These are phyloP conservation scores for Penicillium coffeae DNA, from an alignment of 495 filamentous ascomycete species.

Conservation along the genomic window DNA sequence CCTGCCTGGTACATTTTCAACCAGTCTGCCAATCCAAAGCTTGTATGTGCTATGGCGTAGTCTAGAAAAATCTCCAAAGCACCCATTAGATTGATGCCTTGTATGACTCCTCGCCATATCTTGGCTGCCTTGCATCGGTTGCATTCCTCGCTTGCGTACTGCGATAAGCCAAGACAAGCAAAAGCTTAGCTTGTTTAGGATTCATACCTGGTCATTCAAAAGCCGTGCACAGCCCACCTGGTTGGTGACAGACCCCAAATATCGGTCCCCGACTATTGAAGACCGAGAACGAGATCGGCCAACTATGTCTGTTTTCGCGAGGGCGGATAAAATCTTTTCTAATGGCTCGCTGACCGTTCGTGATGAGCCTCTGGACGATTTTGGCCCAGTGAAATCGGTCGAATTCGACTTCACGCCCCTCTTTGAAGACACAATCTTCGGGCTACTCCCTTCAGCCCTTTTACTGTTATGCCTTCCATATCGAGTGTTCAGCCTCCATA, in stretches of 20 bases:
- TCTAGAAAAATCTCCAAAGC: background rate
- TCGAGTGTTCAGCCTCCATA: background rate
- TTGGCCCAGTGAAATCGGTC: background rate
- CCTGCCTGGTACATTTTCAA: background rate
- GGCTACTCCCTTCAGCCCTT: background rate
- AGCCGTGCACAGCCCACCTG: too few relatives aligned
- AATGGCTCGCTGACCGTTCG: background rate
- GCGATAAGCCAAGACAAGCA: background rate
- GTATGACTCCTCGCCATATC: background rate
- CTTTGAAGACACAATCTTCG: constrained; percentile 1
- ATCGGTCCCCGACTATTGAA: too few relatives aligned
- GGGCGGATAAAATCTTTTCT: background rate
- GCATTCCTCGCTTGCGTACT: too few relatives aligned
- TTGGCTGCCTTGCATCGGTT: background rate
- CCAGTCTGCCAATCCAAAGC: too few relatives aligned
- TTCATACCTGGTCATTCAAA: background rate
- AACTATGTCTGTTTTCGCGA: background rate
- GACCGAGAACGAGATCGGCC: too few relatives aligned
- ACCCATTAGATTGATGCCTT: background rate
- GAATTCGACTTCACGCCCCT: constrained; percentile 4
- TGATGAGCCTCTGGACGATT: background rate
- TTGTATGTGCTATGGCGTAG: too few relatives aligned
- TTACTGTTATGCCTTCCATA: background rate
- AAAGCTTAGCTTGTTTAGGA: background rate
- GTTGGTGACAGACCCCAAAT: too few relatives aligned